Percentiles rank a stretch among this genome's conserved stretches.
Evolutionary conservation across 768 basidiomycete species (phyloP).

Genomic region (Myochromella boudieri): DNA sequence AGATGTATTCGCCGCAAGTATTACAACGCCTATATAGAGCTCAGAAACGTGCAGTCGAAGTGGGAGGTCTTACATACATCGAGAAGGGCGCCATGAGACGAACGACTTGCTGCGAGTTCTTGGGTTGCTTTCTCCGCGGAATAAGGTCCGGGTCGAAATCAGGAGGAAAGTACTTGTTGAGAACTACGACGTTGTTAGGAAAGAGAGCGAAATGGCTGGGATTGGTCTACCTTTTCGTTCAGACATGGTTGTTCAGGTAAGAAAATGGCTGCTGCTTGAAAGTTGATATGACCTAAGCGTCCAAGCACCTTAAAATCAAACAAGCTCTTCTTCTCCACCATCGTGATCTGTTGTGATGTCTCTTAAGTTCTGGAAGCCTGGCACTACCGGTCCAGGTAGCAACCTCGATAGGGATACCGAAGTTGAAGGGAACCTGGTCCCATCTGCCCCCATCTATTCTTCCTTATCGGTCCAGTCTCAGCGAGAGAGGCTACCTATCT

Average conservation of each 20-base stretch:
- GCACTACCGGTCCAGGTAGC: constrained; percentile 81
- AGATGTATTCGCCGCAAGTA: constrained; percentile 97
- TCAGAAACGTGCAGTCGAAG: constrained; percentile 7
- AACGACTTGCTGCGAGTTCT: constrained; percentile 96
- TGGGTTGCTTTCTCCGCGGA: constrained; percentile 83
- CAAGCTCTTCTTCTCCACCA: not conserved
- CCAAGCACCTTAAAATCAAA: not conserved
- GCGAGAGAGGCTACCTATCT: constrained; percentile 84
- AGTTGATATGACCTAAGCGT: not conserved
- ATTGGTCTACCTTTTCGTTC: constrained; percentile 68
- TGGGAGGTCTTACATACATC: constrained; percentile 56
- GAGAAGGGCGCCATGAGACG: constrained; percentile 99
- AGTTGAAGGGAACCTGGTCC: constrained; percentile 68
- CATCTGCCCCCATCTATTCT: constrained; percentile 57
- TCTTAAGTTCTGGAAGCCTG: constrained; percentile 88
- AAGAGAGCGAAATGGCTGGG: not conserved
- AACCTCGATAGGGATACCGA: constrained; percentile 82
- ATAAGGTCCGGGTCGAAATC: constrained; percentile 98
- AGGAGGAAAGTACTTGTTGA: constrained; percentile 96
- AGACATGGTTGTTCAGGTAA: constrained; percentile 55
- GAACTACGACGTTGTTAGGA: constrained; percentile 43
- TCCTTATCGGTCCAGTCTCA: constrained; percentile 70
- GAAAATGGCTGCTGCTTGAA: constrained; percentile 12
- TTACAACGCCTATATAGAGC: constrained; percentile 72
- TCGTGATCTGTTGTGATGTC: constrained; percentile 37